These are phyloP conservation scores for Agrocybe pediades DNA, from an alignment of 768 basidiomycete species.

Conservation along the genomic window DNA sequence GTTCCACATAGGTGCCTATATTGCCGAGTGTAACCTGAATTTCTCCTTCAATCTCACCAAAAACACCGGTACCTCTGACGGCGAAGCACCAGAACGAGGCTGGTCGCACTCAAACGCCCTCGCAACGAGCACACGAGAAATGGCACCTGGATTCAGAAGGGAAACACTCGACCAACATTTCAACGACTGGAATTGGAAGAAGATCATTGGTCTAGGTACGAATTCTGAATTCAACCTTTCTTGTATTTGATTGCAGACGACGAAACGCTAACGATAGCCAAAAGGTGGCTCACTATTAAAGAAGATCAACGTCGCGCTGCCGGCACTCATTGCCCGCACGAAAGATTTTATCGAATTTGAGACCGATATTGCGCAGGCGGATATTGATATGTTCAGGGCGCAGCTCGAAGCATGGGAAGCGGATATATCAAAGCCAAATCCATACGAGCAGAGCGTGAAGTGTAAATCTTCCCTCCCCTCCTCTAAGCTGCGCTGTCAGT, in stretches of 20 bases:
- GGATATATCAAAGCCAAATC: constrained; percentile 21
- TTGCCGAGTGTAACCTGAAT: constrained; percentile 1
- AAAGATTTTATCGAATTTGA: constrained; percentile 10
- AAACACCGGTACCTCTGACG: constrained; percentile 36
- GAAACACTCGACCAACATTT: constrained; percentile 39
- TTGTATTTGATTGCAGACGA: neutral
- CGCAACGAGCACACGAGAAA: constrained; percentile 37
- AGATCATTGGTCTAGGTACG: constrained; percentile 24
- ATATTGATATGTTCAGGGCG: constrained; percentile 11
- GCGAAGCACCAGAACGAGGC: constrained; percentile 34
- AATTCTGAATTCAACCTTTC: neutral
- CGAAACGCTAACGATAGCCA: too few relatives aligned
- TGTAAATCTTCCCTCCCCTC: too few relatives aligned
- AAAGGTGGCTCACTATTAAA: constrained; percentile 12
- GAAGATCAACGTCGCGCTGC: constrained; percentile 17
- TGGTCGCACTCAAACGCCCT: constrained; percentile 29
- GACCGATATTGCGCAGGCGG: constrained; percentile 5
- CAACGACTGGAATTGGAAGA: constrained; percentile 36
- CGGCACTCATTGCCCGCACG: constrained; percentile 5
- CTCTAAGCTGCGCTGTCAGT: too few relatives aligned
- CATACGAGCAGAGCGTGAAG: constrained; percentile 14
- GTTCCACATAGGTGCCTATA: constrained; percentile 26
- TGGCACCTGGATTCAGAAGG: constrained; percentile 28
- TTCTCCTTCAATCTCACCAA: constrained; percentile 24
- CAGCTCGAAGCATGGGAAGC: constrained; percentile 23